Percentiles rank a stretch among this genome's conserved stretches.
Evolutionary conservation across 352 stramenopile genomes (phyloP).

Genomic region (Phytophthora niederhauseri): DNA sequence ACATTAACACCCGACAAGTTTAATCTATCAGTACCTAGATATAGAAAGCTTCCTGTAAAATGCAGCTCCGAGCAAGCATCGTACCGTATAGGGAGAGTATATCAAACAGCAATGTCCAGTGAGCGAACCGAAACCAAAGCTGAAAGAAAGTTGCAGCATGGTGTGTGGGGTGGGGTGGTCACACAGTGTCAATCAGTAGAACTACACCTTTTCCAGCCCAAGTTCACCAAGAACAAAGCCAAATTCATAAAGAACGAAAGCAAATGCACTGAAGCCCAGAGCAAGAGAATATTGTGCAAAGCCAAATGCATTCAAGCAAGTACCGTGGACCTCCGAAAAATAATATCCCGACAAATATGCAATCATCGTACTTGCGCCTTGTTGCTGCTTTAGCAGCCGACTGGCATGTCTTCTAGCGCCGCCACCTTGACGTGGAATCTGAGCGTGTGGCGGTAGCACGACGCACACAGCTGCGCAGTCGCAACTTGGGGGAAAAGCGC

Average conservation of each 20-base stretch:
- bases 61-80: too few relatives aligned
- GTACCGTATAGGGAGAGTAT: too few relatives aligned
- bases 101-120: too few relatives aligned
- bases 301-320: background rate
- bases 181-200: too few relatives aligned
- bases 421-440: background rate
- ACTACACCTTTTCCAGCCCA: conserved; percentile 1
- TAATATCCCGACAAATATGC: background rate
- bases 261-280: background rate
- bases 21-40: too few relatives aligned
- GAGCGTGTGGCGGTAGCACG: background rate
- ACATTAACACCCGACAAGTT: too few relatives aligned
- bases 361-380: background rate
- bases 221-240: background rate
- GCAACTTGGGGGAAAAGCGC: background rate
- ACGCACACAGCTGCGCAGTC: background rate
- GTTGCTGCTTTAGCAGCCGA: background rate
- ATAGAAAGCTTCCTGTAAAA: too few relatives aligned
- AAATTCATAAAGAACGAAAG: conserved; percentile 2
- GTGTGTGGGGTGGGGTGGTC: too few relatives aligned
- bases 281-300: background rate
- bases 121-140: too few relatives aligned
- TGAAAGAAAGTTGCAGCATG: too few relatives aligned
- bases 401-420: background rate
- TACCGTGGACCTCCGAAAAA: background rate